Percentiles rank a stretch among this genome's conserved stretches.
Evolutionary conservation across 495 filamentous ascomycete species (phyloP).

Genomic region (Neurospora hispaniola): DNA sequence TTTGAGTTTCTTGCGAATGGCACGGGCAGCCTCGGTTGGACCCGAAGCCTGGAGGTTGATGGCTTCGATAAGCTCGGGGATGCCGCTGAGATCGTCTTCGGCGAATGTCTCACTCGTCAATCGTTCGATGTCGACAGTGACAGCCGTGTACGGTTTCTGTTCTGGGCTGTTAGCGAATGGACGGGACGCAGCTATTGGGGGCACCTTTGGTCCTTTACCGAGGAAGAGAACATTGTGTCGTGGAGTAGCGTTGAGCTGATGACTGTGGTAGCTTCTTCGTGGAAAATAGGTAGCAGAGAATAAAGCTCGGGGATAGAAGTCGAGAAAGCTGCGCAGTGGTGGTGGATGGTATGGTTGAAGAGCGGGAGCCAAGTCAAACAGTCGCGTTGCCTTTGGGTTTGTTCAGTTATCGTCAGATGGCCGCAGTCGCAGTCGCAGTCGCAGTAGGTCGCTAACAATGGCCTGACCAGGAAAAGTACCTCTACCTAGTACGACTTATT

Average conservation of each 20-base stretch:
- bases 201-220: not conserved
- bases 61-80: conserved; percentile 88
- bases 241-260: not conserved
- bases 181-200: not conserved
- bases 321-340: not conserved
- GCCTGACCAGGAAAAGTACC: too few species aligned
- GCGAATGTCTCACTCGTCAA: conserved; percentile 84
- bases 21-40: conserved; percentile 81
- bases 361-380: not conserved
- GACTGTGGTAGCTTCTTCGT: not conserved
- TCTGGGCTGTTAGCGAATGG: conserved; percentile 20
- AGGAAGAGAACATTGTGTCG: not conserved
- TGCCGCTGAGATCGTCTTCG: conserved; percentile 81
- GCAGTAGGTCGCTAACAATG: not conserved
- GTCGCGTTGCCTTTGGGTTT: not conserved
- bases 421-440: not conserved
- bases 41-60: conserved; percentile 82
- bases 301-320: not conserved
- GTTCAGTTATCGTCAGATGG: not conserved
- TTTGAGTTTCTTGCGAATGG: conserved; percentile 96
- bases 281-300: not conserved
- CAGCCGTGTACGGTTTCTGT: conserved; percentile 90
- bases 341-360: not conserved
- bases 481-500: too few species aligned
- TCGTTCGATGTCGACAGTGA: conserved; percentile 88